These are phyloP conservation scores for Marchantia polymorpha DNA, from an alignment of 225 moss, liverwort and hornwort species.

Conservation along the genomic window DNA sequence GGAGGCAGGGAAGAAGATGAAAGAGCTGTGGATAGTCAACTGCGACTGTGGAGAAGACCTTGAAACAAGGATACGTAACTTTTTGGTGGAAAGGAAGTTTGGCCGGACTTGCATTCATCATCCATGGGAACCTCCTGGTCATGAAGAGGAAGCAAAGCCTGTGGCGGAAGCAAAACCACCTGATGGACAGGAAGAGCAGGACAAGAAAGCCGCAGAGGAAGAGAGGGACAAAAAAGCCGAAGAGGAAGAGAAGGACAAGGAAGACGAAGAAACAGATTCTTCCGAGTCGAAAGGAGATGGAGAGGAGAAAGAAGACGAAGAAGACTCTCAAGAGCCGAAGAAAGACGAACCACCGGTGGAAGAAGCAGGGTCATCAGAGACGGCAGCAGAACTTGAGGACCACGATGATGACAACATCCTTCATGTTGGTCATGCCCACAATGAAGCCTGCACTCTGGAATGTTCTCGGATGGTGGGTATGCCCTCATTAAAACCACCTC, in stretches of 20 bases:
- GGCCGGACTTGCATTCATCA: constrained; percentile 40
- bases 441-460: constrained; percentile 40
- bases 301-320: neutral
- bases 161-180: neutral
- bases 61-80: constrained; percentile 33
- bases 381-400: constrained; percentile 6
- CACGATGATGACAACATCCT: constrained; percentile 9
- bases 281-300: constrained; percentile 6
- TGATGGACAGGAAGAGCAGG: constrained; percentile 13
- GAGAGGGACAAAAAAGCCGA: constrained; percentile 12
- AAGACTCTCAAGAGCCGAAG: constrained; percentile 14
- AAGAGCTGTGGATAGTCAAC: constrained; percentile 39
- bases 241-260: constrained; percentile 5
- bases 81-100: constrained; percentile 35
- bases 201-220: neutral
- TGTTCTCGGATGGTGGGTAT: constrained; percentile 44
- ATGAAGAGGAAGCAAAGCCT: neutral
- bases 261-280: constrained; percentile 8
- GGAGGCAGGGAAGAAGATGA: constrained; percentile 49
- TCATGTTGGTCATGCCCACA: constrained; percentile 43
- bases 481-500: constrained; percentile 34
- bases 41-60: constrained; percentile 40
- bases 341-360: constrained; percentile 10
- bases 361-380: constrained; percentile 11
- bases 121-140: constrained; percentile 9